A percentile compares a stretch with the other conserved stretches of the same genome.
phyloP scores from a whole-genome alignment of 257 asterid genomes.

The Solanum neorickii region DNA sequence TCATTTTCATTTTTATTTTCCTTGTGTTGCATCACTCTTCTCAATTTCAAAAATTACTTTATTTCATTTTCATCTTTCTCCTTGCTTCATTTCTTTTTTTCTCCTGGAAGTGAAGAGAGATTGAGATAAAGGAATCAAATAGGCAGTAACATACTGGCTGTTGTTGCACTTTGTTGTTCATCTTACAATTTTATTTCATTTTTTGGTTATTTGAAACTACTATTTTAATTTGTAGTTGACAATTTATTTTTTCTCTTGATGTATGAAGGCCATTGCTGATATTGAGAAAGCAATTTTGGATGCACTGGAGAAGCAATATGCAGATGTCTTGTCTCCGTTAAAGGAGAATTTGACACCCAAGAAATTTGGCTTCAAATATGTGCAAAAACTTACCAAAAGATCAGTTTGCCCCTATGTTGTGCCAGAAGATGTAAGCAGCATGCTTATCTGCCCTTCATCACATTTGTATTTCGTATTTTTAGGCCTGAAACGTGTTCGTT shows the following conservation, averaged over 20 bases:
- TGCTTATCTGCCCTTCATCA: not conserved
- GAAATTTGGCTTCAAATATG: constrained; percentile 38
- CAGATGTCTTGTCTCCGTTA: constrained; percentile 37
- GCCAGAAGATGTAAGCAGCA: constrained; percentile 29
- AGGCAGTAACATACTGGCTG: not conserved
- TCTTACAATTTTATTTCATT: not conserved
- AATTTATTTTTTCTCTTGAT: not conserved
- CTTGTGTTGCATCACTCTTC: no score
- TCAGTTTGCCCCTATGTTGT: constrained; percentile 23
- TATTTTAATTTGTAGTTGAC: not conserved
- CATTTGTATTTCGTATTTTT: not conserved
- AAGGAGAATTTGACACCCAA: constrained; percentile 32
- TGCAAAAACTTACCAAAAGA: constrained; percentile 40
- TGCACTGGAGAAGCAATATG: constrained; percentile 43
- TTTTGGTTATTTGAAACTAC: not conserved
- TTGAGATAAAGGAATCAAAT: not conserved
- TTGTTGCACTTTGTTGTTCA: not conserved
- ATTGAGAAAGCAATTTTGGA: constrained; percentile 42
- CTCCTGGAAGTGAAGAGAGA: not conserved
- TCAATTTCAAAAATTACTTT: not conserved
- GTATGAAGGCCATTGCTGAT: constrained; percentile 41
- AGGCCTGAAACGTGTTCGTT: not conserved
- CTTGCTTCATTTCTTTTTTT: not conserved
- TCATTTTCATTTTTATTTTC: not conserved
- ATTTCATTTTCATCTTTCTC: not conserved